Evolutionary conservation across 2,329 filamentous ascomycete genomes (phyloP).

Genomic region (Alternaria rosae): DNA sequence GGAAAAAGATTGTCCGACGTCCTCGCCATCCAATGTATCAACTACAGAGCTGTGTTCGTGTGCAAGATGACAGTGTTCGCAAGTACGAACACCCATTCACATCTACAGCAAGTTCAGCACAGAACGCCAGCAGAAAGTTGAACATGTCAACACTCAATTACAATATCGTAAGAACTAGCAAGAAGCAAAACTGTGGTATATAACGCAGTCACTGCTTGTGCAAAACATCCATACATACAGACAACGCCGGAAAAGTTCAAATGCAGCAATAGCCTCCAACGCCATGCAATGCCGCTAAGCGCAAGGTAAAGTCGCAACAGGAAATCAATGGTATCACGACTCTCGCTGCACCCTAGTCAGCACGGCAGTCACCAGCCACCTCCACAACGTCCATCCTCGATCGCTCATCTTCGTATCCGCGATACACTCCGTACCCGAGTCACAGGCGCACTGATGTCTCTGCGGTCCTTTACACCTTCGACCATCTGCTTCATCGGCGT

Average conservation of each 20-base stretch:
- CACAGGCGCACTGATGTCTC: conserved; percentile 58
- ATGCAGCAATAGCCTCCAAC: conserved; percentile 27
- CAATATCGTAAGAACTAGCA: conserved; percentile 9
- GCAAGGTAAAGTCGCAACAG: conserved; percentile 20
- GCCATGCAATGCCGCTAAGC: conserved; percentile 46
- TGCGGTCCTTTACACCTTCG: conserved; percentile 55
- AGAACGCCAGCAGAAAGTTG: background rate
- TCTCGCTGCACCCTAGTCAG: conserved; percentile 14
- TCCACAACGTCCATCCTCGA: background rate
- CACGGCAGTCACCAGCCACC: conserved; percentile 1
- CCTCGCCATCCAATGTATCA: background rate
- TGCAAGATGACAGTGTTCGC: fast-evolving
- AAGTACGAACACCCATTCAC: background rate
- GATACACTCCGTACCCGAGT: conserved; percentile 38
- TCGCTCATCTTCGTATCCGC: conserved; percentile 27
- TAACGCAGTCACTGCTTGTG: conserved; percentile 22
- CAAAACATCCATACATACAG: conserved; percentile 10
- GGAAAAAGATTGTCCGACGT: background rate
- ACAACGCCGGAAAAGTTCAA: conserved; percentile 17
- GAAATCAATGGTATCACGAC: conserved; percentile 17
- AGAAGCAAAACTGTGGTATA: conserved; percentile 34
- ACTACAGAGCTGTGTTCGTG: too few species aligned
- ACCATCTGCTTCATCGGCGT: conserved; percentile 69
- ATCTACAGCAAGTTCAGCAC: background rate
- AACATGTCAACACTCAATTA: background rate